Evolutionary conservation across 83 land plant genomes (phyloP), one percentile per base, ranked within the genome.

Genomic region (Larix sibirica): DNA sequence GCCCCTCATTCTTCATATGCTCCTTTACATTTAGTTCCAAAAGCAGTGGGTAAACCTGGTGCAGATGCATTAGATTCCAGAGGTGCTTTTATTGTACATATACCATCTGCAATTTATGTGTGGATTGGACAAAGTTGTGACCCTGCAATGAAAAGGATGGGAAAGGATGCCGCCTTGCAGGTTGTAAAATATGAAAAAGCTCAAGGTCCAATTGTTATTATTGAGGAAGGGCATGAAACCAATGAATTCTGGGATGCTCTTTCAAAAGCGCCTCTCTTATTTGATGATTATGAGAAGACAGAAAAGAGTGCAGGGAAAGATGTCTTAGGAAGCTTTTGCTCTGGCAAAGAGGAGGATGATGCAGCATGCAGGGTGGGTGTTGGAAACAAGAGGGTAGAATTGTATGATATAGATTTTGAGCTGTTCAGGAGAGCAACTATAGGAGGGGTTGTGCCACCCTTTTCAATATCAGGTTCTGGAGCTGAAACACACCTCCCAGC

Each of bases 1-100:
- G 94, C 95, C 3, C 97, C 97, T 1, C 97, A 95, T 77, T 95
- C 97, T 3, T 82, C 94, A 0, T 93, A 95, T 87, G 97, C 87
- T 82, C 89, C 97, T 8, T 84, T 95, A 50, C 97, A 95, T 84
- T 89, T 95, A 21, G 97, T 95, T 21, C 97, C 97, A 4, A 95
- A 95, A 76, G 79, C 86, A 88, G 42, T 93, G 61, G 83, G 61
- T 83, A 59, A 88, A 79, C 91, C 97, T 20, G 74, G 80, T 31
- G 80, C 81, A 2, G 20, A 66, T 33, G 85, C 83, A 2, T 86
- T 95, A n/a, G 97, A 95, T 42, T 93, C 97, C 56, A 86, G 97
- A 61, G 97, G 97, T 64, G 97, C 97, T 14, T 95, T 93, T 75
- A 88, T 95, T 56, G 81, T 95, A 12, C 92, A 91, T 62, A 85